phyloP scores from a whole-genome alignment of 768 basidiomycete species.

The Mycena leptocephala region DNA sequence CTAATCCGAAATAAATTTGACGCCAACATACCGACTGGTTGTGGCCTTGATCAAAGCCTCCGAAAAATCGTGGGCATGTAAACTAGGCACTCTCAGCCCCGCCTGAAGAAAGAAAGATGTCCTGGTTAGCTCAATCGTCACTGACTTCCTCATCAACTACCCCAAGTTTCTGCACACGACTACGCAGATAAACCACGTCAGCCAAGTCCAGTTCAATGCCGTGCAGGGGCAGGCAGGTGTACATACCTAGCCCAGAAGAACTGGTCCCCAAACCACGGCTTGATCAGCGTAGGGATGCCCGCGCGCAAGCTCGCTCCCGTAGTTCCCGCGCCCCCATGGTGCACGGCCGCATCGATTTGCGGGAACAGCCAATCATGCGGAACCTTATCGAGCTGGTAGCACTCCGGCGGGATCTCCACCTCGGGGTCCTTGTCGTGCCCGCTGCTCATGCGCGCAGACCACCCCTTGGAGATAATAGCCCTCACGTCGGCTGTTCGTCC shows the following conservation, averaged over 20 bases:
- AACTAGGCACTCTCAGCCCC: constrained; percentile 65
- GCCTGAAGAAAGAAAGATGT: constrained; percentile 48
- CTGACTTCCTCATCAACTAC: too few species aligned
- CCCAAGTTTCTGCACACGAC: constrained; percentile 69
- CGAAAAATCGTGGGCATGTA: constrained; percentile 64
- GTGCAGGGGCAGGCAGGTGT: neutral
- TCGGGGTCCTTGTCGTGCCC: constrained; percentile 54
- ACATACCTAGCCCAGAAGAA: constrained; percentile 69
- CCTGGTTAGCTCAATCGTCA: too few species aligned
- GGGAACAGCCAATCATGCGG: constrained; percentile 81
- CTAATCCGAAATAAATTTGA: neutral
- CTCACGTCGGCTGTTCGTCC: constrained; percentile 69
- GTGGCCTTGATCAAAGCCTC: constrained; percentile 73
- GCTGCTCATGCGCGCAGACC: constrained; percentile 72
- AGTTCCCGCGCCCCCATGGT: constrained; percentile 75
- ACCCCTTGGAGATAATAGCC: constrained; percentile 80
- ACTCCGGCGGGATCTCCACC: constrained; percentile 66
- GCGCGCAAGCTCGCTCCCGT: constrained; percentile 75
- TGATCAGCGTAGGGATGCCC: constrained; percentile 78
- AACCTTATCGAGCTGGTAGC: constrained; percentile 73
- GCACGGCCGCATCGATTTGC: constrained; percentile 63
- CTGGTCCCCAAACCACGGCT: constrained; percentile 82
- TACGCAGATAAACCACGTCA: neutral
- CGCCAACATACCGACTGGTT: constrained; percentile 59
- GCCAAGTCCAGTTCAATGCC: too few species aligned